Percentiles rank a stretch among this genome's conserved stretches.
Conservation (phyloP, 305 asterid genomes). For the Solanum hybrid region DNA sequence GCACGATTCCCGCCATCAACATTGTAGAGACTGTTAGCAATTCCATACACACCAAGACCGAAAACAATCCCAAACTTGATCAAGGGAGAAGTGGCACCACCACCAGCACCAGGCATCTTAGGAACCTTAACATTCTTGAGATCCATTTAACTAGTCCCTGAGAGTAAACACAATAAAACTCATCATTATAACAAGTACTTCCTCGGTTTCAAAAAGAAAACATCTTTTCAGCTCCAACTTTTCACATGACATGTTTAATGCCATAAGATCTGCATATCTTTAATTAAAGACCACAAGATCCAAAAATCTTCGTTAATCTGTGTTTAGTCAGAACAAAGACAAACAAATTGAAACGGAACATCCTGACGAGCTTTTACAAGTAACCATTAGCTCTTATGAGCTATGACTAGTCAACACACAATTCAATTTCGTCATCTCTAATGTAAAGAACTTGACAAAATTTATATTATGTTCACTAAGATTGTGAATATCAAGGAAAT, state of each 20-base stretch:
- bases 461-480: neutral
- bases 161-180: neutral
- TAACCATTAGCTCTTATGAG: neutral
- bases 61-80: slow-evolving; percentile 55
- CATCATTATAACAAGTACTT: neutral
- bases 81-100: slow-evolving; percentile 57
- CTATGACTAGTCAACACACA: neutral
- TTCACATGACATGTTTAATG: neutral
- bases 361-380: neutral
- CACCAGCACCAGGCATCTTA: slow-evolving; percentile 51
- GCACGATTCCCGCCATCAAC: slow-evolving; percentile 99
- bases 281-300: neutral
- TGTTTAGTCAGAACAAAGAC: neutral
- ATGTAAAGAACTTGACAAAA: neutral
- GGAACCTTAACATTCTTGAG: slow-evolving; percentile 70
- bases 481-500: neutral
- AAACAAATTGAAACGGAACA: neutral
- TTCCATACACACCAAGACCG: slow-evolving; percentile 69
- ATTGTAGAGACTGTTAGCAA: slow-evolving; percentile 81
- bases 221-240: neutral
- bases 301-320: neutral
- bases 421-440: neutral
- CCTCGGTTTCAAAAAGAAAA: neutral
- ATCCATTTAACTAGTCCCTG: slow-evolving; percentile 48
- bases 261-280: neutral